A percentile compares a stretch with the other conserved stretches of the same genome.
Conservation (phyloP, 192 early-diverging fungal genomes). For the Backusella australiensis region DNA sequence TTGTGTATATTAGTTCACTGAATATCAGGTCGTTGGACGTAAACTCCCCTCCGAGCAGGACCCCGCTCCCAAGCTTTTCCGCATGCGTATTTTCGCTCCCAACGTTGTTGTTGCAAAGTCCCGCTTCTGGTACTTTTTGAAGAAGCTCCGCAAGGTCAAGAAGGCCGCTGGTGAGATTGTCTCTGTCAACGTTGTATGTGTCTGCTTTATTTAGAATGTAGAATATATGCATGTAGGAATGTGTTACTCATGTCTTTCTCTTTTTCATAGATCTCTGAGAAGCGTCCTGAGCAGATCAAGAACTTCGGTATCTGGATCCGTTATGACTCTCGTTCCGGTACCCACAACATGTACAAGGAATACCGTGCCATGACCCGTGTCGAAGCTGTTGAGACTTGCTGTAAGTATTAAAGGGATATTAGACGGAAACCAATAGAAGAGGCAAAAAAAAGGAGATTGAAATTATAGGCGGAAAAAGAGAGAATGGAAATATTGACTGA, state of each 20-base stretch:
- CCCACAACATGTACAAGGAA: slow-evolving; percentile 99
- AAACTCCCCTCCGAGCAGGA: slow-evolving; percentile 92
- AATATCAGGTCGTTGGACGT: slow-evolving; percentile 87
- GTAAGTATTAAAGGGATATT: slow-evolving; percentile 22
- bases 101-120: slow-evolving; percentile 98
- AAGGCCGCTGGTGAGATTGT: slow-evolving; percentile 99
- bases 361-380: slow-evolving; percentile 94
- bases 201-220: background rate
- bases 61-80: slow-evolving; percentile 90
- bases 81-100: slow-evolving; percentile 98
- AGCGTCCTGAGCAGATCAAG: slow-evolving; percentile 88
- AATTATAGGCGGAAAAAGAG: background rate
- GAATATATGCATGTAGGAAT: slow-evolving; percentile 57
- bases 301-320: slow-evolving; percentile 99
- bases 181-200: slow-evolving; percentile 81
- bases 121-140: slow-evolving; percentile 99
- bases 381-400: slow-evolving; percentile 69
- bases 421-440: slow-evolving; percentile 3
- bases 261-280: slow-evolving; percentile 83
- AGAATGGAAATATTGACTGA: background rate
- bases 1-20: slow-evolving; percentile 10
- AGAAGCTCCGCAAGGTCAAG: slow-evolving; percentile 99
- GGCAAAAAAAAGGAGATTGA: background rate
- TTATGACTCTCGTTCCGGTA: slow-evolving; percentile 99
- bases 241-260: background rate